These are phyloP conservation scores for Vitis labrusca DNA, from an alignment of 164 flowering plant genomes.

Conservation along the genomic window DNA sequence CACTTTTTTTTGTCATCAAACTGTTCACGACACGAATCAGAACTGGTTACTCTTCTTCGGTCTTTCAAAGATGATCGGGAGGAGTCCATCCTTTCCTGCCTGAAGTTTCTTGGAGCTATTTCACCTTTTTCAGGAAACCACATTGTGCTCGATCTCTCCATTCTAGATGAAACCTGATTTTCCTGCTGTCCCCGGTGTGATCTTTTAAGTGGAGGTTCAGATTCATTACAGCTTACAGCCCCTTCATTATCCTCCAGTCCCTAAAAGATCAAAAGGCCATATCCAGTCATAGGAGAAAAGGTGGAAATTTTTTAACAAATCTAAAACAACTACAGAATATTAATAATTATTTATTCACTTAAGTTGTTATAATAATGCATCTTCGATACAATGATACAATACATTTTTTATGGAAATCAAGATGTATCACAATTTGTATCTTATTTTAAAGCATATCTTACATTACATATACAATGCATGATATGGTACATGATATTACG, in stretches of 20 bases:
- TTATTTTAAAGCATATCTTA: too few relatives aligned
- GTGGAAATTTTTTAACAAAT: too few relatives aligned
- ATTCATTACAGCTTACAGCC: slow-evolving; percentile 1
- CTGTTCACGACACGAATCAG: slow-evolving; percentile 1
- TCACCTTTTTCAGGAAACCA: slow-evolving; percentile 11
- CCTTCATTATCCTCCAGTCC: slow-evolving; percentile 10
- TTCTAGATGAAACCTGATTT: slow-evolving; percentile 18
- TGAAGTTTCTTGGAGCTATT: slow-evolving; percentile 3
- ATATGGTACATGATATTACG: too few relatives aligned
- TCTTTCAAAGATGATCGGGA: slow-evolving; percentile 12
- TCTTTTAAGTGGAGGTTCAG: slow-evolving; percentile 24
- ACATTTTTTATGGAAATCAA: too few relatives aligned
- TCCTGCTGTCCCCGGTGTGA: slow-evolving; percentile 12
- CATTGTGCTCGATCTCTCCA: neutral
- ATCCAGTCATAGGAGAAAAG: neutral
- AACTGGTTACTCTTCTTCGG: slow-evolving; percentile 12
- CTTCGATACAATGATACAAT: too few relatives aligned
- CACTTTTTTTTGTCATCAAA: slow-evolving; percentile 19
- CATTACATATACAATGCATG: too few relatives aligned
- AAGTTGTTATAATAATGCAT: too few relatives aligned
- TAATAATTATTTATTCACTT: too few relatives aligned
- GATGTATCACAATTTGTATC: too few relatives aligned
- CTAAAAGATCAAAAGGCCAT: slow-evolving; percentile 5
- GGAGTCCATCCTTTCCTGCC: slow-evolving; percentile 11
- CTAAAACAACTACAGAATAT: too few relatives aligned